Evolutionary conservation across 2,329 filamentous ascomycete species (phyloP), one percentile per base, ranked within the genome.

Genomic region (Mycosphaerella sp.): DNA sequence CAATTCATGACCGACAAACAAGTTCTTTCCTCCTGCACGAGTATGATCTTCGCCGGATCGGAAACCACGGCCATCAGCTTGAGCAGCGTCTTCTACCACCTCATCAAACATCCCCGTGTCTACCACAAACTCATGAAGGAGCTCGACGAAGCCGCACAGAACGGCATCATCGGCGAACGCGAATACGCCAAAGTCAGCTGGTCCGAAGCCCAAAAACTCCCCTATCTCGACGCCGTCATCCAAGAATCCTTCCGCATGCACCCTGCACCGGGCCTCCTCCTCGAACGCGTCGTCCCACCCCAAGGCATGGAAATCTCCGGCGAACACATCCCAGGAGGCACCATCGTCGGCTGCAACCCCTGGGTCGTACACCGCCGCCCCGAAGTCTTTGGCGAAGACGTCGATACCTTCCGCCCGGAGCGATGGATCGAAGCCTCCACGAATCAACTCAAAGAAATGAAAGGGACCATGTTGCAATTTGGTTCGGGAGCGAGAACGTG

Each of bases 41-140:
- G 77, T 54, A 87, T 87, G 84, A 73, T 77, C 58, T 80, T 86
- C 61, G 88, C 88, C 0, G 60, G 60, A 3, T 85, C 81, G 2
- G 88, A 93, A 69, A 92, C 87, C 0, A 92, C 87, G 0, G 87
- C 85, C 39, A 91, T 91, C 65, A 82, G 80, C 6, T 76, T 91
- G 0, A 80, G 80, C 5, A 78, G 83, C 6, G 79, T 90, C 0
- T 87, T 92, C 64, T 91, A 91, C 70, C 84, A 83, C 68, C 72
- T 91, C 3, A 75, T 90, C 36, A 84, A 83, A 64, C 80, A 83
- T 62, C 83, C 83, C 0, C 38, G 61, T 0, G 76, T 76, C 11
- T 79, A 86, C 56, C 65, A 68, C 2, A 77, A 76, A 39, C 72
- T 89, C 51, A 78, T 80, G 63, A 62, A 70, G 1, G 86, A 90